Percentiles rank a stretch among this genome's conserved stretches.
phyloP scores from a whole-genome alignment of 2,329 filamentous ascomycete genomes.

The Coleophoma eucalyptorum region DNA sequence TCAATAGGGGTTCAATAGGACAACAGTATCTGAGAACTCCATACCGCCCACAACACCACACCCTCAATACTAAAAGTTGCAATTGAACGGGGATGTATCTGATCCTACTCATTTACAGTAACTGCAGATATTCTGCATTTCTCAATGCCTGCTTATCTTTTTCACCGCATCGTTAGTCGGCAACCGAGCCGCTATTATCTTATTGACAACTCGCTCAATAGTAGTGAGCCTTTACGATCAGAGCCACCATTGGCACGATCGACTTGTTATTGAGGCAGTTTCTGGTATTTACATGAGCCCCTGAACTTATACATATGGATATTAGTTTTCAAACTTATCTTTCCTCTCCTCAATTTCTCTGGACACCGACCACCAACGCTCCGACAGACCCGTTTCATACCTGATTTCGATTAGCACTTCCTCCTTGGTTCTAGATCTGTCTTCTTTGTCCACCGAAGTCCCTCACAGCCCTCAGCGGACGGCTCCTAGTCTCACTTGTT shows the following conservation, averaged over 20 bases:
- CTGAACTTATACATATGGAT: background rate
- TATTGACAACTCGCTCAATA: no score
- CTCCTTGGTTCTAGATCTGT: background rate
- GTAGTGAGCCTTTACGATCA: no score
- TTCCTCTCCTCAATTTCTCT: background rate
- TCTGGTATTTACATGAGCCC: no score
- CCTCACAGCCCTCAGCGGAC: background rate
- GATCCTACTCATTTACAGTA: background rate
- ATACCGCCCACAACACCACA: background rate
- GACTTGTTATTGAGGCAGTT: no score
- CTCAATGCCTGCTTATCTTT: no score
- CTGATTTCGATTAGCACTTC: background rate
- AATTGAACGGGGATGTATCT: background rate
- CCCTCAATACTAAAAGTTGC: no score
- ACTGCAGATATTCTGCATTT: no score
- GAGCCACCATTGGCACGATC: no score
- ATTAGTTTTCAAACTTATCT: background rate
- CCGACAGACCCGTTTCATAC: background rate
- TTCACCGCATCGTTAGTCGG: no score
- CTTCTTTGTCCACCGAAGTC: background rate
- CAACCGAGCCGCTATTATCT: no score
- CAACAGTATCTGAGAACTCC: background rate
- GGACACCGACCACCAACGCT: background rate
- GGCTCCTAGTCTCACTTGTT: background rate
- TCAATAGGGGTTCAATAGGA: conserved; percentile 3